phyloP scores from a whole-genome alignment of 2,329 filamentous ascomycete genomes.

The Pseudogymnoascus sp. region DNA sequence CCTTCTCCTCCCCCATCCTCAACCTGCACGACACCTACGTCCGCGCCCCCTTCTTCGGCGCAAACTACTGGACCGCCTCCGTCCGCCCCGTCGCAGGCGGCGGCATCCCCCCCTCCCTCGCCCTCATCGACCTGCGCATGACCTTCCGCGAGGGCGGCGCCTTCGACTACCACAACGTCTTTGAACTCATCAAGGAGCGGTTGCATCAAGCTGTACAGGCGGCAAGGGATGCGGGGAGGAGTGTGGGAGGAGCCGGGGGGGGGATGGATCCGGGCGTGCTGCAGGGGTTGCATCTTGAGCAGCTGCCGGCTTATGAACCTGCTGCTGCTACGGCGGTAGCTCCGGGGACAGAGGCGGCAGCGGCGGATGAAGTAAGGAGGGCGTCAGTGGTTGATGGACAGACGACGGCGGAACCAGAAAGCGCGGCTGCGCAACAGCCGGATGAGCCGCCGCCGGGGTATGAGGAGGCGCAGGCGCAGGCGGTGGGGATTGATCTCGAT shows the following conservation, averaged over 20 bases:
- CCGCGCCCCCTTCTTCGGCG: conserved; percentile 83
- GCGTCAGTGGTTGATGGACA: conserved; percentile 22
- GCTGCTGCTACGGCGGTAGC: conserved; percentile 28
- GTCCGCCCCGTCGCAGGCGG: conserved; percentile 78
- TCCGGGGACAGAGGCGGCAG: conserved; percentile 18
- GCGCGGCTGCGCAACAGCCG: conserved; percentile 40
- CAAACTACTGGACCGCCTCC: conserved; percentile 80
- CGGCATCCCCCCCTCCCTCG: conserved; percentile 68
- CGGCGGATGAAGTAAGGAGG: conserved; percentile 24
- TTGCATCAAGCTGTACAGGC: conserved; percentile 74
- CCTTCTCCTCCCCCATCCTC: conserved; percentile 82
- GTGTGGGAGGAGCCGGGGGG: conserved; percentile 35
- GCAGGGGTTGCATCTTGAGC: conserved; percentile 69
- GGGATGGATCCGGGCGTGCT: conserved; percentile 46
- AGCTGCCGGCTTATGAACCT: conserved; percentile 80
- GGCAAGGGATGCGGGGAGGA: conserved; percentile 59
- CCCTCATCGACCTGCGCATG: conserved; percentile 72
- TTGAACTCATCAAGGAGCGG: conserved; percentile 78
- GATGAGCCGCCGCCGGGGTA: conserved; percentile 84
- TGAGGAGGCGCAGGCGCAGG: conserved; percentile 79
- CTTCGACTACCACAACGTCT: conserved; percentile 78
- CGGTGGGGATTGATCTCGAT: conserved; percentile 51
- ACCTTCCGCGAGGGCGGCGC: conserved; percentile 95
- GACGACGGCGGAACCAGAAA: conserved; percentile 15
- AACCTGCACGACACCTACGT: conserved; percentile 83